Conservation (phyloP, 805 yeast genomes). For the Metschnikowia gruessii region DNA sequence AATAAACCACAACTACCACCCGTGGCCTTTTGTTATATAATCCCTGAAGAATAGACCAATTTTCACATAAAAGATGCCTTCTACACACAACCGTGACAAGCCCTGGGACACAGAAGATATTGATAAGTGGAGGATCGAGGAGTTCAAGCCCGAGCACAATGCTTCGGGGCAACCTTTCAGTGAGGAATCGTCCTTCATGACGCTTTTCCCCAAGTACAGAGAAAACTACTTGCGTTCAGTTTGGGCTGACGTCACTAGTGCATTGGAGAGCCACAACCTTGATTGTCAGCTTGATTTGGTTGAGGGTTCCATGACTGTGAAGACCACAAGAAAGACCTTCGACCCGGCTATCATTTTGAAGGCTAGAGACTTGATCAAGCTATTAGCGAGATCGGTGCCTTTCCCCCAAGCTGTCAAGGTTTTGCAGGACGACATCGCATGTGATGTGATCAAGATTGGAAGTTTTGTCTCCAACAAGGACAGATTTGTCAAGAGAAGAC, state of each 20-base stretch:
- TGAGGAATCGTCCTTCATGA: slow-evolving; percentile 95
- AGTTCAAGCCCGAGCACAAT: slow-evolving; percentile 86
- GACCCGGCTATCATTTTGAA: slow-evolving; percentile 93
- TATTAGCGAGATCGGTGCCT: slow-evolving; percentile 94
- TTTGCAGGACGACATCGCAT: slow-evolving; percentile 86
- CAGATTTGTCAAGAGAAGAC: slow-evolving; percentile 91
- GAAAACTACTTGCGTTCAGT: slow-evolving; percentile 83
- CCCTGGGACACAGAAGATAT: slow-evolving; percentile 98
- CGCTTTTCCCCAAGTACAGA: slow-evolving; percentile 94
- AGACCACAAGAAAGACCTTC: slow-evolving; percentile 90
- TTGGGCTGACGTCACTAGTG: slow-evolving; percentile 90
- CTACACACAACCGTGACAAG: slow-evolving; percentile 90
- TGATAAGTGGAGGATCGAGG: slow-evolving; percentile 88
- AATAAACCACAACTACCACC: no score
- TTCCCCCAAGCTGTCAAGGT: slow-evolving; percentile 94
- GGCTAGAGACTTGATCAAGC: slow-evolving; percentile 91
- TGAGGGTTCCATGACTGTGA: slow-evolving; percentile 97
- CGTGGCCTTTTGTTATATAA: no score
- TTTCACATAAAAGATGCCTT: slow-evolving; percentile 56
- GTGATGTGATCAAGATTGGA: slow-evolving; percentile 95
- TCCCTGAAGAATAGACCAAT: no score
- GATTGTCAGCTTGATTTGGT: slow-evolving; percentile 86
- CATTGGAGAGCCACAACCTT: slow-evolving; percentile 68
- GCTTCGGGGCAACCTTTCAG: slow-evolving; percentile 82
- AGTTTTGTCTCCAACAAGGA: slow-evolving; percentile 86